Evolutionary conservation across 176 grass and related monocot genomes (phyloP).

Genomic region (Zea luxurians): DNA sequence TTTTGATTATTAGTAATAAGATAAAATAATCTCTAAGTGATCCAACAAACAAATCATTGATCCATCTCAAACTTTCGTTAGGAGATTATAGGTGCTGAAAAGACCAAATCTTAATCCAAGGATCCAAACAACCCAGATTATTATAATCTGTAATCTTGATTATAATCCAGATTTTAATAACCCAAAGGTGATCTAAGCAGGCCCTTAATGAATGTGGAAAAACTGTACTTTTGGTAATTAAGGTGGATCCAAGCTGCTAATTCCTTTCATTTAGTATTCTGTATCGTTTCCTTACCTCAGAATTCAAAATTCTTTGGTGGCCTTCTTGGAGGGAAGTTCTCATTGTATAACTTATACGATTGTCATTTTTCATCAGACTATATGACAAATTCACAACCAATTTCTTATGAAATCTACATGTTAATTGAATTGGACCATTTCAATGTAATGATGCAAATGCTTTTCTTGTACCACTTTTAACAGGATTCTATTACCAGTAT

Average conservation of each 20-base stretch:
- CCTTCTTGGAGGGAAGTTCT: background rate
- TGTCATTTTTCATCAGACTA: conserved; percentile 1
- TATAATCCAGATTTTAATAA: background rate
- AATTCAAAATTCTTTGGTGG: background rate
- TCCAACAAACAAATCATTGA: background rate
- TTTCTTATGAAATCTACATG: conserved; percentile 14
- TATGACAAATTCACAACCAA: background rate
- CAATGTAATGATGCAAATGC: conserved; percentile 2
- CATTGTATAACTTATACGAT: conserved; percentile 5
- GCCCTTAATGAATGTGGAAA: background rate
- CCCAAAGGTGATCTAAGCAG: background rate
- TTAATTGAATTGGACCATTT: conserved; percentile 13
- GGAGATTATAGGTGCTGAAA: background rate
- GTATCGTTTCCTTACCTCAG: background rate
- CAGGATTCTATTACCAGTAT: conserved; percentile 56
- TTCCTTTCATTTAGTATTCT: conserved; percentile 29
- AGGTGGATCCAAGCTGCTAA: background rate
- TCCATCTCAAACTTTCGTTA: background rate
- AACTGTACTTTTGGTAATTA: conserved; percentile 20
- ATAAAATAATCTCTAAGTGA: background rate
- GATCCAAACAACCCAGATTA: background rate
- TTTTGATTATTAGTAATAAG: background rate
- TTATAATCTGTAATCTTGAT: background rate
- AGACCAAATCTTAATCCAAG: background rate
- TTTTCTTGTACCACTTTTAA: background rate